Base-by-base conservation (phyloP, 176 grass and related monocot species). In the Aegilops speltoides region DNA sequence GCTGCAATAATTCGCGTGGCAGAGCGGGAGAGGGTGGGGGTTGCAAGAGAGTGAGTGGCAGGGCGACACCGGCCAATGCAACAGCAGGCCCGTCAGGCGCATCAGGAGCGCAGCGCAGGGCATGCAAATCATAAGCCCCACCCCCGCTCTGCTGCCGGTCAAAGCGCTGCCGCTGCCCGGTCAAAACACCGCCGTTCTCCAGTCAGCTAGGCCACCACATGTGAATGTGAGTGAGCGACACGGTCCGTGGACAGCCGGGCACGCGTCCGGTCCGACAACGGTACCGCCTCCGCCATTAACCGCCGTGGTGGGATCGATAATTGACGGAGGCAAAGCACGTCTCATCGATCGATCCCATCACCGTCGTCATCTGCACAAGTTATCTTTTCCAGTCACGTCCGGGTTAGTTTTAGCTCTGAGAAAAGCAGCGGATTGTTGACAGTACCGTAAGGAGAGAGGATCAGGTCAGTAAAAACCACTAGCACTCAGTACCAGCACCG, bases 81-180 rank as follows among this genome's bases (percentile, higher is more conserved):
- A 56, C 79, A 41, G 83, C 45, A 43, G 82, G 68, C 8, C 46
- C 46, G 46, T 50, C 64, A 72, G 80, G 72, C 38, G 65, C 81
- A 24, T 69, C 69, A 31, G 9, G 22, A 8, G 32, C 34, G 67
- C 66, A 7, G 31, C 34, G 67, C 66, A 70, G 67, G 10, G 75
- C 64, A 78, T 68, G 82, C 83, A 89, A 89, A 89, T 89, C 88
- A 86, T 89, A 81, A 89, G 88, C 12, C 45, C 88, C 83, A 45
- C 3, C 43, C 43, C 40, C 40, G 77, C 88, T 0, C 43, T 12
- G n/a, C 7, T 4, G n/a, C 60, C 19, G 71, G 82, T 89, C 87
- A 89, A 89, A 85, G 22, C 87, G 67, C 19, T 72, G 67, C 28
- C 87, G 66, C 14, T 71, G 54, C 29, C 37, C 43, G 9, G 82